Conservation (phyloP, 495 filamentous ascomycete genomes). For the Aspergillus hancockii region DNA sequence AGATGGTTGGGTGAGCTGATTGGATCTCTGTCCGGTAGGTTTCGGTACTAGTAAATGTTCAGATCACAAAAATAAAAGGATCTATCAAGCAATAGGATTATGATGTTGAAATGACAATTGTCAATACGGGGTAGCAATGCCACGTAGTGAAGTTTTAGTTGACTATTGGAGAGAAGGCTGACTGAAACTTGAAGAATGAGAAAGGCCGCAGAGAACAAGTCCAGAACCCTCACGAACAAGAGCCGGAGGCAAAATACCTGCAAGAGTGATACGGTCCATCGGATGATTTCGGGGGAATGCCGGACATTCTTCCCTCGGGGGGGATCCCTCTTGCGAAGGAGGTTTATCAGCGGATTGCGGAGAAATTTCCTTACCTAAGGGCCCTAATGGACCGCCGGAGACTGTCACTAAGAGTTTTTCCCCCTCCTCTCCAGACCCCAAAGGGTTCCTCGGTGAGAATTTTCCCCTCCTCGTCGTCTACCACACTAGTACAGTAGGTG, state of each 20-base stretch:
- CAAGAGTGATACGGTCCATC: constrained; percentile 15
- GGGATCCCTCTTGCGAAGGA: constrained; percentile 10
- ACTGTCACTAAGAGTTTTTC: constrained; percentile 2
- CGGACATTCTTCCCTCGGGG: constrained; percentile 17
- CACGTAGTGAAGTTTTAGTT: constrained; percentile 2
- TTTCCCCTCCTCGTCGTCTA: constrained; percentile 1
- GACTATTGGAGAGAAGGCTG: background rate
- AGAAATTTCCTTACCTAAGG: constrained; percentile 26
- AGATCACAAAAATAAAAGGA: background rate
- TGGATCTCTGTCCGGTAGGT: background rate
- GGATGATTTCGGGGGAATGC: constrained; percentile 25
- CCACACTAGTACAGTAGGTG: constrained; percentile 1
- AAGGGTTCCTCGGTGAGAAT: constrained; percentile 24
- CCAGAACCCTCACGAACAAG: constrained; percentile 6
- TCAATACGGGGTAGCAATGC: background rate
- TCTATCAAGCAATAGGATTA: background rate
- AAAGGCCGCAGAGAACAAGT: background rate
- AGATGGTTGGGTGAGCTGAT: constrained; percentile 5
- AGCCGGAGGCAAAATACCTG: constrained; percentile 5
- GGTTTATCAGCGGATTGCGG: constrained; percentile 18
- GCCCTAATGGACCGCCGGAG: background rate
- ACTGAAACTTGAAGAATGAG: background rate
- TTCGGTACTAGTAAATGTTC: background rate
- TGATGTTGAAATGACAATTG: background rate
- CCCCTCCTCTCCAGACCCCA: constrained; percentile 7